A percentile compares a stretch with the other conserved stretches of the same genome.
These are phyloP conservation scores for Sechiopsis laciniata DNA, from an alignment of 306 rosid species.

Conservation along the genomic window DNA sequence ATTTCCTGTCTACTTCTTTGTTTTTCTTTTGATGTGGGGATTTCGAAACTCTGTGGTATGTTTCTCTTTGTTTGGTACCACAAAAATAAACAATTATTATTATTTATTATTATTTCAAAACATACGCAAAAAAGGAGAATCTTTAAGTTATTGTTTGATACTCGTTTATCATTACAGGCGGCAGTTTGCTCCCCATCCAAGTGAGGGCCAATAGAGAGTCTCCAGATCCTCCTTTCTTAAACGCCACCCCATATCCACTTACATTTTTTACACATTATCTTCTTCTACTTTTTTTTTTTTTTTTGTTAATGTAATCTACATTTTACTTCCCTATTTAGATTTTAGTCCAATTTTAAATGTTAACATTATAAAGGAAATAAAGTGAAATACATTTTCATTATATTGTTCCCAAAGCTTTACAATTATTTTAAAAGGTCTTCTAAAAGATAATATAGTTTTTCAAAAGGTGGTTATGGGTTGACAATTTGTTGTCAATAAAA, in stretches of 20 bases:
- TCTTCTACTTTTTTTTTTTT: neutral
- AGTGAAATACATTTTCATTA: too few species aligned
- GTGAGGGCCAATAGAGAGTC: neutral
- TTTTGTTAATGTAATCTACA: too few species aligned
- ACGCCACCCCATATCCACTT: neutral
- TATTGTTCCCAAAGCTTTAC: too few species aligned
- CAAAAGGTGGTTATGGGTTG: too few species aligned
- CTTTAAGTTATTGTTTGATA: neutral
- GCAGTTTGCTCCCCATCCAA: neutral
- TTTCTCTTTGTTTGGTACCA: neutral
- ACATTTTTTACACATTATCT: neutral
- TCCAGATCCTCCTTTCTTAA: slow-evolving; percentile 2
- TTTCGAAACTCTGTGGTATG: neutral
- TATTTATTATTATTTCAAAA: neutral
- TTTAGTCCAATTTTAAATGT: too few species aligned
- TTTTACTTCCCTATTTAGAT: too few species aligned
- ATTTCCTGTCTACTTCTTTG: slow-evolving; percentile 34
- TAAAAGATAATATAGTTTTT: too few species aligned
- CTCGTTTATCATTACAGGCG: neutral
- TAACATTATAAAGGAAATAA: too few species aligned
- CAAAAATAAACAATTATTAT: neutral
- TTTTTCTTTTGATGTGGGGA: neutral
- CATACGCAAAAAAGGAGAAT: neutral
- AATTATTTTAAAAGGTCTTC: too few species aligned
- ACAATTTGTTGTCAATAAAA: too few species aligned